Evolutionary conservation across 306 rosid genomes (phyloP).

Genomic region (Heteromeles arbutifolia): DNA sequence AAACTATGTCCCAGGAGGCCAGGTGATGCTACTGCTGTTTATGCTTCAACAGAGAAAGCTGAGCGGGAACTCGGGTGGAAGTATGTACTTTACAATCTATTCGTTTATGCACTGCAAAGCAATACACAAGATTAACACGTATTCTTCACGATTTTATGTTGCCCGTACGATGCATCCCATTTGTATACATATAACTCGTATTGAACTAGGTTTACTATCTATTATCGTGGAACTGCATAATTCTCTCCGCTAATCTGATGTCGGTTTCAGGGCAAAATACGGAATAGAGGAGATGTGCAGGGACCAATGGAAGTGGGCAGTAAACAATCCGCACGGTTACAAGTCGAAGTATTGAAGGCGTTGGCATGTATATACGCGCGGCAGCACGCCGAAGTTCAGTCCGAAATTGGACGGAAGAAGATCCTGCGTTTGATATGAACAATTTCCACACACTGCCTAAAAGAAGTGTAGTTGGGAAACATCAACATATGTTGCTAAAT

Average conservation of each 20-base stretch:
- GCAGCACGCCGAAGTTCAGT: not conserved
- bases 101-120: not conserved
- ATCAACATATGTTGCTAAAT: not conserved
- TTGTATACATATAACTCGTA: too few relatives aligned
- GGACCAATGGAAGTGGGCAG: constrained; percentile 98
- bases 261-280: constrained; percentile 40
- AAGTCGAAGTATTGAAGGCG: constrained; percentile 33
- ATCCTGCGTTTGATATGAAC: not conserved
- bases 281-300: constrained; percentile 87
- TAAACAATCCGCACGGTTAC: constrained; percentile 83
- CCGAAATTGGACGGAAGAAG: not conserved
- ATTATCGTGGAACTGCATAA: not conserved
- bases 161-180: too few relatives aligned
- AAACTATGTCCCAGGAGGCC: constrained; percentile 75
- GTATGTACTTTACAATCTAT: constrained; percentile 38
- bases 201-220: too few relatives aligned
- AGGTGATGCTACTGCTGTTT: constrained; percentile 90
- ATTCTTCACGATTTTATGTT: too few relatives aligned
- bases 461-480: not conserved
- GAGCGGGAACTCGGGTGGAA: constrained; percentile 82
- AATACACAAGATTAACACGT: too few relatives aligned
- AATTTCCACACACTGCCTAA: not conserved
- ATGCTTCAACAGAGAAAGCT: constrained; percentile 85
- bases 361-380: not conserved
- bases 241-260: not conserved